A percentile compares a stretch with the other conserved stretches of the same genome.
These are phyloP conservation scores for Amorphotheca resinae DNA, from an alignment of 495 filamentous ascomycete genomes.

Conservation along the genomic window DNA sequence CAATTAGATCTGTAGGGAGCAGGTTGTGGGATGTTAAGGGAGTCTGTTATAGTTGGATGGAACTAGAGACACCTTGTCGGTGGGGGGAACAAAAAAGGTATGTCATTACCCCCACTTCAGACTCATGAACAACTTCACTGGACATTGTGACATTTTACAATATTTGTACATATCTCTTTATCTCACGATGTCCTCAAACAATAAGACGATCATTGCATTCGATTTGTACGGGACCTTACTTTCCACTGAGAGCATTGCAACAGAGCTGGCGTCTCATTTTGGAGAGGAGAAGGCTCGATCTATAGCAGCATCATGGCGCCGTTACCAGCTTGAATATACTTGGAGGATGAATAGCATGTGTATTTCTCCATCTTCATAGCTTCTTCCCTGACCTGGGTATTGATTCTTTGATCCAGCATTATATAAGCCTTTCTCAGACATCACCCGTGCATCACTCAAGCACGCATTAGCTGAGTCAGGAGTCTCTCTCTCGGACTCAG, in stretches of 20 bases:
- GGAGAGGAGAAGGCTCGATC: constrained; percentile 39
- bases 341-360: constrained; percentile 77
- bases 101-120: constrained; percentile 16
- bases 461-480: constrained; percentile 51
- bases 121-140: too few relatives aligned
- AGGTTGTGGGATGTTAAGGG: constrained; percentile 15
- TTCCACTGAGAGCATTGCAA: constrained; percentile 54
- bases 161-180: not conserved
- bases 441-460: constrained; percentile 49
- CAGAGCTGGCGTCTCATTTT: constrained; percentile 36
- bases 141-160: too few relatives aligned
- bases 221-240: constrained; percentile 67
- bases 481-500: constrained; percentile 28
- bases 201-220: constrained; percentile 49
- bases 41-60: constrained; percentile 36
- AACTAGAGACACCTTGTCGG: constrained; percentile 50
- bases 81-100: constrained; percentile 53
- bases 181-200: constrained; percentile 11
- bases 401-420: constrained; percentile 28
- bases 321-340: constrained; percentile 68
- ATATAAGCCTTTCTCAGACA: constrained; percentile 51
- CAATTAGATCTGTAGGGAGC: constrained; percentile 24
- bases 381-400: not conserved
- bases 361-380: constrained; percentile 20
- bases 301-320: constrained; percentile 42